phyloP scores from a whole-genome alignment of 257 asterid species.

The Solanum tarijense region DNA sequence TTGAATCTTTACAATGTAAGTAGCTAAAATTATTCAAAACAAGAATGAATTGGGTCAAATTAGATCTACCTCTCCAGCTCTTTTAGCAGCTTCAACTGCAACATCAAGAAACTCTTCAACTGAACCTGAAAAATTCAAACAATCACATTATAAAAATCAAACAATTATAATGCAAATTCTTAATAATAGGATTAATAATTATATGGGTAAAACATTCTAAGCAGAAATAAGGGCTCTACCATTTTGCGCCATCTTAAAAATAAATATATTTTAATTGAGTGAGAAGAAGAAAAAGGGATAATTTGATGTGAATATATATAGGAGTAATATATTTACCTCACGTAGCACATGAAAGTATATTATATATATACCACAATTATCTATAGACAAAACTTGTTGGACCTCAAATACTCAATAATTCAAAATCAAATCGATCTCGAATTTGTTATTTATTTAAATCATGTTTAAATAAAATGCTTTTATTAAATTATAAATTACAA shows the following conservation, averaged over 20 bases:
- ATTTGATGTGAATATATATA: background rate
- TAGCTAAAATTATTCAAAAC: background rate
- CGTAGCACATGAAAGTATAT: background rate
- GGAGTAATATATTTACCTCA: background rate
- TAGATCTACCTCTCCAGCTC: constrained; percentile 57
- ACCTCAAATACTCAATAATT: background rate
- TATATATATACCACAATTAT: background rate
- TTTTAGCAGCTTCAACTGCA: constrained; percentile 64
- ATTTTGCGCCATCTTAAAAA: constrained; percentile 36
- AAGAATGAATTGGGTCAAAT: background rate
- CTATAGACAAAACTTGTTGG: background rate
- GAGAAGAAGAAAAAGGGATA: background rate
- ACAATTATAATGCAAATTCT: background rate
- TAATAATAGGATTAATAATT: background rate
- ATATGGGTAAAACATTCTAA: background rate
- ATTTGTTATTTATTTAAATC: background rate
- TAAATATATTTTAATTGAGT: constrained; percentile 1
- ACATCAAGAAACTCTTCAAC: constrained; percentile 42
- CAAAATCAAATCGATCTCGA: background rate
- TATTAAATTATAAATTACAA: too few relatives aligned
- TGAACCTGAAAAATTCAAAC: constrained; percentile 29
- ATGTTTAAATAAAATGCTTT: background rate
- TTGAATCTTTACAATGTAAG: background rate
- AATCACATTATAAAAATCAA: background rate
- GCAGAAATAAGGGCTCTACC: constrained; percentile 20